A percentile compares a stretch with the other conserved stretches of the same genome.
Conservation (phyloP, 2,329 filamentous ascomycete genomes). For the Mariannaea elegans region DNA sequence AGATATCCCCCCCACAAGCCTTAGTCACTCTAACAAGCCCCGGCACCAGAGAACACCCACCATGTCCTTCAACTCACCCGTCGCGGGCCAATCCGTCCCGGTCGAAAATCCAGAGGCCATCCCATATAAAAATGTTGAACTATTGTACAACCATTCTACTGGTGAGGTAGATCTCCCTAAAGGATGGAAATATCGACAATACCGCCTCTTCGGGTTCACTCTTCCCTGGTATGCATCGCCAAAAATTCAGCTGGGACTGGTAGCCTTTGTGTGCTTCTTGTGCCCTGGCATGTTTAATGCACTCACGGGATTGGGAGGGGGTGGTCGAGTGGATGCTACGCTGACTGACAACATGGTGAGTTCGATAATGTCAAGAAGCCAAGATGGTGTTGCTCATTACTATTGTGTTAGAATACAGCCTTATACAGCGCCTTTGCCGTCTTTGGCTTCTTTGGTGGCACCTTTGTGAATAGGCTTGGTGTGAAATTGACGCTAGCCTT, state of each 20-base stretch:
- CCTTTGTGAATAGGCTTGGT: conserved; percentile 66
- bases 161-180: neutral
- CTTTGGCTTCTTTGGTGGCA: conserved; percentile 75
- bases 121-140: neutral
- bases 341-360: conserved; percentile 49
- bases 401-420: conserved; percentile 63
- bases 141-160: conserved; percentile 26
- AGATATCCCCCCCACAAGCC: no score
- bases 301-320: conserved; percentile 70
- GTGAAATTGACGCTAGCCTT: conserved; percentile 48
- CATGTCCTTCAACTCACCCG: conserved; percentile 33
- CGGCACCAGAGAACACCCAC: neutral
- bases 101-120: conserved; percentile 30
- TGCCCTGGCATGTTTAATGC: conserved; percentile 80
- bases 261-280: conserved; percentile 64
- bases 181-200: conserved; percentile 36
- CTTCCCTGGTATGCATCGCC: conserved; percentile 75
- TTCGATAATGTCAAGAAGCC: no score
- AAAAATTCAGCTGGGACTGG: conserved; percentile 74
- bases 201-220: conserved; percentile 29
- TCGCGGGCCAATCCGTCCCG: conserved; percentile 28
- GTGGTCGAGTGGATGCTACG: conserved; percentile 58
- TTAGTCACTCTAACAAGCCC: no score
- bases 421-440: conserved; percentile 75
- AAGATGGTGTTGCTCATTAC: neutral